Percentiles rank a stretch among this genome's conserved stretches.
Evolutionary conservation across 2,329 filamentous ascomycete genomes (phyloP).

Genomic region (Calonectria ilicicola): DNA sequence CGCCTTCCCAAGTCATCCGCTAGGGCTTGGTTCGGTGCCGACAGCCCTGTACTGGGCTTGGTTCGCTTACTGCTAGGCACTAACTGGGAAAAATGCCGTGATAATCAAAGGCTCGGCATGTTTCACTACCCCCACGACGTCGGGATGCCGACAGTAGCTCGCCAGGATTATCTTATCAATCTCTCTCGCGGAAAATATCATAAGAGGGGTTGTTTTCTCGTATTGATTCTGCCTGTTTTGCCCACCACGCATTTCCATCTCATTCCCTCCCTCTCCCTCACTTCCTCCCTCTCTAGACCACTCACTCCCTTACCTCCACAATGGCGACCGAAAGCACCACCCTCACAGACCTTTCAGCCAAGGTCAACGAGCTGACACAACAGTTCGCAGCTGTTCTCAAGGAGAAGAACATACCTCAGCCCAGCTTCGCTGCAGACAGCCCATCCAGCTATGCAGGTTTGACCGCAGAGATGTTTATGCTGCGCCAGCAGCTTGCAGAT

Average conservation of each 20-base stretch:
- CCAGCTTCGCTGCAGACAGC: conserved; percentile 58
- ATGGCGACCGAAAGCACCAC: conserved; percentile 38
- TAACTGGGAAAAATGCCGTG: neutral
- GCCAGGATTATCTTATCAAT: conserved; percentile 3
- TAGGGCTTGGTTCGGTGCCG: neutral
- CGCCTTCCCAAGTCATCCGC: neutral
- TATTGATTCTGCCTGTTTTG: neutral
- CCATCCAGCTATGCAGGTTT: conserved; percentile 55
- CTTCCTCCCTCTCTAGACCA: too few species aligned
- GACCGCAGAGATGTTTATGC: conserved; percentile 56
- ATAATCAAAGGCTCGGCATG: neutral
- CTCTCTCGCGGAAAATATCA: neutral
- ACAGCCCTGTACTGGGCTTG: neutral
- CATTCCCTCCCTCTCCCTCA: too few species aligned
- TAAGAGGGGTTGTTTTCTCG: neutral
- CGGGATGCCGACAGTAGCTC: neutral
- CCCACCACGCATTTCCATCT: neutral
- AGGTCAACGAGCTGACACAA: conserved; percentile 57
- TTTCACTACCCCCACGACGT: conserved; percentile 3
- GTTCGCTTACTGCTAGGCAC: neutral
- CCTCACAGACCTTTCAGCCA: conserved; percentile 56
- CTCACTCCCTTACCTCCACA: neutral
- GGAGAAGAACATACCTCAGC: conserved; percentile 55
- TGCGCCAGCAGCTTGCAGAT: conserved; percentile 58
- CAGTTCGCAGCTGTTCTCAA: conserved; percentile 54